These are phyloP conservation scores for Phytopythium sindhum DNA, from an alignment of 352 stramenopile genomes.

Conservation along the genomic window DNA sequence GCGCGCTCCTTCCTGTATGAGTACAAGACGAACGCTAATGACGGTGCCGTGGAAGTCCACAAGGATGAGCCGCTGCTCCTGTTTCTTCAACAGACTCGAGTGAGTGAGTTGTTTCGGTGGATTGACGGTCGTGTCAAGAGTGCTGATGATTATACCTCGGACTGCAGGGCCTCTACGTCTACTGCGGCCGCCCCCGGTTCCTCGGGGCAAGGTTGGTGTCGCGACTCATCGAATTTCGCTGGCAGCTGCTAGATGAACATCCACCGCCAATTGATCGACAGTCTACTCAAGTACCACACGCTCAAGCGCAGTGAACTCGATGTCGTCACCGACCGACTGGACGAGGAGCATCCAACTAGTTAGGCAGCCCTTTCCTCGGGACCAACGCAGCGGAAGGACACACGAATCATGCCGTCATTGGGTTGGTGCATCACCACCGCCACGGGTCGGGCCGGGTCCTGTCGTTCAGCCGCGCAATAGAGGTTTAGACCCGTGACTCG, in stretches of 20 bases:
- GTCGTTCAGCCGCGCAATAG: background rate
- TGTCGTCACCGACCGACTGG: no score
- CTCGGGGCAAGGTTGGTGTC: slow-evolving; percentile 27
- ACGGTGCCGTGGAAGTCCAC: background rate
- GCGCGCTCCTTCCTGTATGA: slow-evolving; percentile 25
- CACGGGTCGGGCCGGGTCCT: background rate
- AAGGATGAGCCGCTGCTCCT: slow-evolving; percentile 33
- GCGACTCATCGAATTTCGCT: slow-evolving; percentile 58
- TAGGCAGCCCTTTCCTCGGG: no score
- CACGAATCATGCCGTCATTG: no score
- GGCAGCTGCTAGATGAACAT: slow-evolving; percentile 40
- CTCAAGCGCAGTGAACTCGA: no score
- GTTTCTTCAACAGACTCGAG: slow-evolving; percentile 47
- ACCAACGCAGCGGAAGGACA: no score
- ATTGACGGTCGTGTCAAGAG: background rate
- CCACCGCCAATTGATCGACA: background rate
- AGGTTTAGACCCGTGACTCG: background rate
- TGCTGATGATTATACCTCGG: background rate
- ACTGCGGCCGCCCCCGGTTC: slow-evolving; percentile 54
- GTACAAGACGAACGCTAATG: slow-evolving; percentile 17
- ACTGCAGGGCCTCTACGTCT: slow-evolving; percentile 49
- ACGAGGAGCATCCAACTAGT: no score
- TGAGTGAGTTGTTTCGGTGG: background rate
- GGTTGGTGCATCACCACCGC: background rate
- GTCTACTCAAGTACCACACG: background rate